Conservation (phyloP, 2,329 filamentous ascomycete genomes). For the Ascomycota sp. region DNA sequence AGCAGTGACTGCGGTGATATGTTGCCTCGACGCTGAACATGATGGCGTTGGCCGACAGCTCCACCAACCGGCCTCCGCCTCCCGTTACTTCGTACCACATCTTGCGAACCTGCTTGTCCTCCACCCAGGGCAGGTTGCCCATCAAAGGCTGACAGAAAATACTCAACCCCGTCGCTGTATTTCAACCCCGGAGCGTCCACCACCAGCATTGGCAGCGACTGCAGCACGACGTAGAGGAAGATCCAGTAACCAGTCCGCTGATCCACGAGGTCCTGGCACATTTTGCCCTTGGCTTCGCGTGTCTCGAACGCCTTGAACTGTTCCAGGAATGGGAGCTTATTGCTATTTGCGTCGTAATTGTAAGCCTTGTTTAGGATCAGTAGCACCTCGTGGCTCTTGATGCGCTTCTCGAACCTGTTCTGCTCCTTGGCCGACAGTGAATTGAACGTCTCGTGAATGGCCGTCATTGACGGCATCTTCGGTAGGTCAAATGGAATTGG, state of each 20-base stretch:
- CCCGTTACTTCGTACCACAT: constrained; percentile 61
- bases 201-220: constrained; percentile 58
- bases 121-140: constrained; percentile 54
- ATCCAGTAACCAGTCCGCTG: constrained; percentile 61
- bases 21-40: constrained; percentile 41
- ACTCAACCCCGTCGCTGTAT: constrained; percentile 53
- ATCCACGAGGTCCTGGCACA: constrained; percentile 46
- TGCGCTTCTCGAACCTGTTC: constrained; percentile 45
- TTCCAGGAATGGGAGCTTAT: constrained; percentile 41
- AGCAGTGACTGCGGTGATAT: constrained; percentile 37
- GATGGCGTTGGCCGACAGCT: constrained; percentile 38
- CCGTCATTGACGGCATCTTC: constrained; percentile 47
- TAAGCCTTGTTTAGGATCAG: constrained; percentile 63
- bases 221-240: constrained; percentile 59
- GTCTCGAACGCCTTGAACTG: constrained; percentile 53
- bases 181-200: constrained; percentile 53
- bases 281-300: constrained; percentile 43
- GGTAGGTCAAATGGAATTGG: constrained; percentile 83
- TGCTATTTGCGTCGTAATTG: constrained; percentile 48
- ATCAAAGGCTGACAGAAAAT: constrained; percentile 66
- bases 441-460: constrained; percentile 43
- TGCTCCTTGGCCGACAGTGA: constrained; percentile 54
- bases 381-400: constrained; percentile 62
- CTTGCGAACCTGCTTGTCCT: constrained; percentile 40
- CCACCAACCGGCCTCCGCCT: constrained; percentile 28